These are phyloP conservation scores for Boletus coccyginus DNA, from an alignment of 768 basidiomycete genomes.

Conservation along the genomic window DNA sequence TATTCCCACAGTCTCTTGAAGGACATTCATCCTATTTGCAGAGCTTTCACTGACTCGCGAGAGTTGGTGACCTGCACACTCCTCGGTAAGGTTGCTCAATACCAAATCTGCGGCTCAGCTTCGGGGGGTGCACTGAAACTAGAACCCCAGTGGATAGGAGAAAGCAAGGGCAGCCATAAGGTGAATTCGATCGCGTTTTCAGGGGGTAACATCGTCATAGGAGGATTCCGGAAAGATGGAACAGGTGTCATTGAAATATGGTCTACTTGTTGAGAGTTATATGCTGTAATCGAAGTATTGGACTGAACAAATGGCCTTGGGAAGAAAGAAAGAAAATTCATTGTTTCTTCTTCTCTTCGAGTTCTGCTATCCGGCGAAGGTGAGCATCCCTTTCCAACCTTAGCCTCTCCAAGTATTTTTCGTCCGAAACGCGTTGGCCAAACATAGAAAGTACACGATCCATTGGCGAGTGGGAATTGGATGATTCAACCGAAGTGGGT, in stretches of 20 bases:
- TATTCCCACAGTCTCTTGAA: not conserved
- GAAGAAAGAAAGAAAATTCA: not conserved
- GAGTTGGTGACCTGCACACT: constrained; percentile 57
- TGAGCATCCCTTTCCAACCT: constrained; percentile 54
- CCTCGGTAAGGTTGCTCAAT: constrained; percentile 54
- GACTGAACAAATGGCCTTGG: not conserved
- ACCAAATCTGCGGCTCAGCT: constrained; percentile 42
- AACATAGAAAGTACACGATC: constrained; percentile 38
- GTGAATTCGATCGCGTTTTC: constrained; percentile 61
- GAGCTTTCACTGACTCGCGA: constrained; percentile 48
- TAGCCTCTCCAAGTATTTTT: constrained; percentile 65
- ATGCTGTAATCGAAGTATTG: not conserved
- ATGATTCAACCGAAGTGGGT: constrained; percentile 12
- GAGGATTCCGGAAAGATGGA: constrained; percentile 56
- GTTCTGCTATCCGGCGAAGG: constrained; percentile 53
- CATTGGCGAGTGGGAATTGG: constrained; percentile 17
- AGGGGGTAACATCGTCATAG: constrained; percentile 51
- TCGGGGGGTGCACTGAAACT: constrained; percentile 39
- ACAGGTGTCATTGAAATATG: constrained; percentile 67
- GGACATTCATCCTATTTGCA: constrained; percentile 21
- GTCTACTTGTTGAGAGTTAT: constrained; percentile 24
- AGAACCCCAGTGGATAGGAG: constrained; percentile 45
- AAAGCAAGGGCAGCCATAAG: constrained; percentile 48
- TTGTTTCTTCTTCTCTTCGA: constrained; percentile 41
- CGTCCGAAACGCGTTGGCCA: constrained; percentile 56